Base-by-base conservation (phyloP, 73 alveolate genomes). In the Paramecium primaurelia region DNA sequence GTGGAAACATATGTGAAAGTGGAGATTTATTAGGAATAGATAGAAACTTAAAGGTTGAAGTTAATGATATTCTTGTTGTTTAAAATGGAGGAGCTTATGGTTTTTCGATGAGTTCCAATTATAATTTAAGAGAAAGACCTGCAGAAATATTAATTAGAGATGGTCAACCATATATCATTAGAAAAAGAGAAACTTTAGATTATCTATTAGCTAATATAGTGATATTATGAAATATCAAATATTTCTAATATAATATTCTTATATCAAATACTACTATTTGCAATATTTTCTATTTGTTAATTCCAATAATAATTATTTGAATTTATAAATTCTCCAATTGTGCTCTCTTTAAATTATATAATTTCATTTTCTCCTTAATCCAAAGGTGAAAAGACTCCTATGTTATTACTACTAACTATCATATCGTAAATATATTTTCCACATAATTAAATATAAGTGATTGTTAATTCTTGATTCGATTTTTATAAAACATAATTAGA, bases 1-100 rank as follows among this genome's bases (percentile, higher is more conserved):
- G 95, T 84, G 95, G 95, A 28, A 92, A 92, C 49, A 83, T 92
- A 36, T 92, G 95, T 34, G 95, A 92, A 14, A 92, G 95, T 92
- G 95, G 90, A 20, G 95, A 92, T 80, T 51, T 92, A 2, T 32
- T 92, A 14, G 95, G 95, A 32, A 40, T 42, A 4, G 92, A 92
- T 38, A 77, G 95, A 80, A 4, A 47, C 6, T 25, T 92, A 20
- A 22, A 38, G 7, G 92, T 51, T 11, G 26, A 92, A 77, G 25
- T 84, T 11, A 86, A 40, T 34, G 95, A 92, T 59, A 38, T 92
- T 6, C 59, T 92, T 44, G 93, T 92, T 40, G 32, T 92, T 18
- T 34, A 58, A 4, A 85, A 77, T 49, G 95, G 68, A 12, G 95
- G 95, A 58, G 95, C 95, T 49, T 92, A 92, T 80, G 95, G 95